Evolutionary conservation across 2,329 filamentous ascomycete species (phyloP), one percentile per base, ranked within the genome.

Genomic region (Colletotrichum shisoi): DNA sequence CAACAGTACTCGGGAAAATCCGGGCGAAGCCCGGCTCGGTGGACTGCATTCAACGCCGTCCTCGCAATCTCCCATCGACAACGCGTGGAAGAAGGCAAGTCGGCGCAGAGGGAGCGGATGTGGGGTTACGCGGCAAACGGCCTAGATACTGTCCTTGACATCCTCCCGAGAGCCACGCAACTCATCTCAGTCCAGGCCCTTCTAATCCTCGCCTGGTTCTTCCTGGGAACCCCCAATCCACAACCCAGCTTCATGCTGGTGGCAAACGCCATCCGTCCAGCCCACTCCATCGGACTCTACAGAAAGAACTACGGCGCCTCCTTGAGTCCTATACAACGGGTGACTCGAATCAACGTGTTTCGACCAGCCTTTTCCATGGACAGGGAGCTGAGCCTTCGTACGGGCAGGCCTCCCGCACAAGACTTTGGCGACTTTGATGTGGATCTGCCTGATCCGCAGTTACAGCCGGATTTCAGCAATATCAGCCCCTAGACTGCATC

Each of bases 181-280:
- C 42, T 59, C 27, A 34, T 59, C 5, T 59, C 57, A 7, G 57
- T 60, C 19, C 57, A 60, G 7, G 57, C 57, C 12, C 57, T 60
- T 11, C 9, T 60, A 15, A 21, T 24, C 15, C 21, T 60, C 3
- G 57, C 45, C 0, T 49, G 46, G 34, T 60, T 60, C 17, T 60
- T 60, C 34, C 57, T 60, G 4, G 57, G 48, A 2, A 60, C 57
- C 3, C 57, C 57, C 3, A 60, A 60, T 31, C 57, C 57, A 1
- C 57, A 60, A n/a, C 57, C 57, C 17, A 60, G 45, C 7, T 60
- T 51, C 57, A 60, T 60, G n/a, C 45, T 60, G 13, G 45, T 60
- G 3, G 57, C 44, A 7, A 48, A 60, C 9, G 57, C 57, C 19
- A 52, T 60, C 13, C 31, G 51, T 17, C 51, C 40, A 1, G 51